Conservation (phyloP, 2,329 filamentous ascomycete species). For the Exophiala phaeomuriformis region DNA sequence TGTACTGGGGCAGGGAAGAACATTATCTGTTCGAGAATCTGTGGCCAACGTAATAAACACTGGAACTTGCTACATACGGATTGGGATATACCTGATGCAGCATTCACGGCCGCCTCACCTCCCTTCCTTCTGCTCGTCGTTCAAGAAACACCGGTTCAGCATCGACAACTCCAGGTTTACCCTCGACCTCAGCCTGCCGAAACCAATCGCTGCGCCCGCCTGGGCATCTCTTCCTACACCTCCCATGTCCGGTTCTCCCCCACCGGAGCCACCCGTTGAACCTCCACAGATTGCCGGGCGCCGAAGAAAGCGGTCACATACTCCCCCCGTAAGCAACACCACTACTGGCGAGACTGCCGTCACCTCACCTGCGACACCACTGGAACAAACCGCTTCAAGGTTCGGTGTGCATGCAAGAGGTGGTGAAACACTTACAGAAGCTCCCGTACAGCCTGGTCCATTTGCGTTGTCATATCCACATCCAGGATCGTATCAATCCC, state of each 20-base stretch:
- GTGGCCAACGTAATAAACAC: too few relatives aligned
- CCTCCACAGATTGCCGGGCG: constrained; percentile 33
- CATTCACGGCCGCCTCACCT: constrained; percentile 22
- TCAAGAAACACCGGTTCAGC: constrained; percentile 28
- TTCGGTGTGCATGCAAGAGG: constrained; percentile 14
- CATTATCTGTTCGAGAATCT: too few relatives aligned
- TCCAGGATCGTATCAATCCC: constrained; percentile 13
- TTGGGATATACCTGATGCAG: constrained; percentile 23
- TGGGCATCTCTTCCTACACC: constrained; percentile 36
- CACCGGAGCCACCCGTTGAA: constrained; percentile 34
- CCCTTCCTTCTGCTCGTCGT: constrained; percentile 21
- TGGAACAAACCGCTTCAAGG: constrained; percentile 20
- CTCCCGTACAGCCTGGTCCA: constrained; percentile 8
- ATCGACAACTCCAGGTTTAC: constrained; percentile 28
- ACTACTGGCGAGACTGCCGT: constrained; percentile 7
- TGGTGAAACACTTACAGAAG: constrained; percentile 13
- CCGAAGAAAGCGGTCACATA: constrained; percentile 30
- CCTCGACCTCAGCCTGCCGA: constrained; percentile 27
- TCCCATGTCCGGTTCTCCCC: constrained; percentile 40
- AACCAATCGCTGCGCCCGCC: constrained; percentile 29
- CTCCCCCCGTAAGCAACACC: constrained; percentile 27
- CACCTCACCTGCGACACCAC: constrained; percentile 15
- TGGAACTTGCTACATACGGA: too few relatives aligned
- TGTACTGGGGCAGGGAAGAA: background rate
- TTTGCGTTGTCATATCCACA: constrained; percentile 18